phyloP scores from a whole-genome alignment of 805 yeast genomes.

The Starmerella sirachaensis region DNA sequence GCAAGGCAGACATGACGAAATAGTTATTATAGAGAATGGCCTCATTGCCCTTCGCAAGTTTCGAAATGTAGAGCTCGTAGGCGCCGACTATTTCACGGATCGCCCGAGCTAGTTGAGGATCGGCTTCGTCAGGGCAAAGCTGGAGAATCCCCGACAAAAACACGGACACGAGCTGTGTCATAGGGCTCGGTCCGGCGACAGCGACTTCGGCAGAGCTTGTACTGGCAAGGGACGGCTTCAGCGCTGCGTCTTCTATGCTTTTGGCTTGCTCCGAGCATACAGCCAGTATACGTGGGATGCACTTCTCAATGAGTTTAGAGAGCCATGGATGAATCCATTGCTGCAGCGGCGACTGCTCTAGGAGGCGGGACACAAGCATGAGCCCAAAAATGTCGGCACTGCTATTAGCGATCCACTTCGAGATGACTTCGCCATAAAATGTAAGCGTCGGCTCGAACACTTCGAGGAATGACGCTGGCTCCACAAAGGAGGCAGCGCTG shows the following conservation, averaged over 20 bases:
- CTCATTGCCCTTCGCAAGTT: constrained; percentile 38
- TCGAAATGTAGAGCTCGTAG: constrained; percentile 60
- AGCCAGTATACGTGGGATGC: constrained; percentile 82
- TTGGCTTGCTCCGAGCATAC: constrained; percentile 70
- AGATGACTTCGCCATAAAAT: constrained; percentile 7
- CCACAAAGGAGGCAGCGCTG: no score
- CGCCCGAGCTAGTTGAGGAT: constrained; percentile 64
- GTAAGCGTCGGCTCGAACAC: constrained; percentile 11
- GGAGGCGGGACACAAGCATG: constrained; percentile 57
- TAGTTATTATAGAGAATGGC: constrained; percentile 64
- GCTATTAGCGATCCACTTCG: constrained; percentile 12
- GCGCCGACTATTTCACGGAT: constrained; percentile 62
- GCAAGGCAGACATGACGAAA: constrained; percentile 46
- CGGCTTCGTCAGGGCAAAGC: constrained; percentile 32
- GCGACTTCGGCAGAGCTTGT: not conserved
- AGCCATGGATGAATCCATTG: constrained; percentile 44
- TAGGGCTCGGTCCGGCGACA: constrained; percentile 37
- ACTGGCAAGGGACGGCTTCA: constrained; percentile 26
- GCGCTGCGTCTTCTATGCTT: constrained; percentile 44
- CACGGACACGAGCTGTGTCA: constrained; percentile 72
- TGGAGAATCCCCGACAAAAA: constrained; percentile 59
- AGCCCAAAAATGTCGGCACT: constrained; percentile 60
- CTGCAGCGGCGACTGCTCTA: constrained; percentile 62
- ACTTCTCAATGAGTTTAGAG: constrained; percentile 46
- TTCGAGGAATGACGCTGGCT: not conserved